Evolutionary conservation across 129 eudicot genomes (phyloP).

Genomic region (Saposhnikovia divaricata): DNA sequence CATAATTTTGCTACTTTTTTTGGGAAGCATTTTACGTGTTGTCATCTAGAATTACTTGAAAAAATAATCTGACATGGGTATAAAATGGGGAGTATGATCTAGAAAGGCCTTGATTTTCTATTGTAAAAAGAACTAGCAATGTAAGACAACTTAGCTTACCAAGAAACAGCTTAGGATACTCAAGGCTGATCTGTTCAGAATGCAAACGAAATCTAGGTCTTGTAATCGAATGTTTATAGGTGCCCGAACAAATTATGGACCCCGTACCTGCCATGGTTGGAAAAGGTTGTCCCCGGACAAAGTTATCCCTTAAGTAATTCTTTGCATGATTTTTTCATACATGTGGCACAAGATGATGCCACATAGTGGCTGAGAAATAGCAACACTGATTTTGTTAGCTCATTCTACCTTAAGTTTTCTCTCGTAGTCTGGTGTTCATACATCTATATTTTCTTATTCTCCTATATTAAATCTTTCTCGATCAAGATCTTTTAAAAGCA

Average conservation of each 20-base stretch:
- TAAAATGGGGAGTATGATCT: background rate
- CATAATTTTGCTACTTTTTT: background rate
- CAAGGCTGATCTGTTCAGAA: background rate
- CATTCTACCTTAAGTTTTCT: background rate
- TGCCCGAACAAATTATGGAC: background rate
- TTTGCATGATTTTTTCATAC: background rate
- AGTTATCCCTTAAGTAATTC: background rate
- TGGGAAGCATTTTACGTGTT: background rate
- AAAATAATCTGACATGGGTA: background rate
- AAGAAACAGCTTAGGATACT: background rate
- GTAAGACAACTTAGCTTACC: background rate
- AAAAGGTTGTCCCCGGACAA: background rate
- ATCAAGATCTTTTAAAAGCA: background rate
- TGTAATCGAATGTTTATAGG: background rate
- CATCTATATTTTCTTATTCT: background rate
- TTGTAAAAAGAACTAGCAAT: background rate
- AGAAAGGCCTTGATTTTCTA: background rate
- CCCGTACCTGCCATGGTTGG: background rate
- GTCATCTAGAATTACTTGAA: background rate
- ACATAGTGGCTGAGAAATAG: background rate
- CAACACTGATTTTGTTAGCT: background rate
- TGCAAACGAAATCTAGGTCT: background rate
- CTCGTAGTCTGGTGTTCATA: background rate
- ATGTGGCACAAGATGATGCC: background rate
- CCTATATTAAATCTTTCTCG: background rate